Conservation (phyloP, 495 filamentous ascomycete genomes). For the Margaritispora aquatica region DNA sequence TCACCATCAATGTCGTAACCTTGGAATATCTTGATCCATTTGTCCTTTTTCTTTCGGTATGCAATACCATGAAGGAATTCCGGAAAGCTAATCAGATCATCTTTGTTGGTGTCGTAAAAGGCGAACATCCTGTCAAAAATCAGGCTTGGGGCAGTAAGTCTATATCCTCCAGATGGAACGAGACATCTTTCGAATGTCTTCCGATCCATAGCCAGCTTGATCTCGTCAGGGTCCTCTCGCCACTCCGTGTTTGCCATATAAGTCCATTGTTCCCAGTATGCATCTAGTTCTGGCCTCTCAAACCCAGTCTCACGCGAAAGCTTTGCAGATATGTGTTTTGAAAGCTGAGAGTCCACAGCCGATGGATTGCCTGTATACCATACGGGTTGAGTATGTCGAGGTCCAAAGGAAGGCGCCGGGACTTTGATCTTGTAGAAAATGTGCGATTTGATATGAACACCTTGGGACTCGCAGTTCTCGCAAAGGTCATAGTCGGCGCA, state of each 20-base stretch:
- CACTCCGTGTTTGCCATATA: conserved; percentile 84
- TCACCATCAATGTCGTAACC: conserved; percentile 90
- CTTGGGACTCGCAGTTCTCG: conserved; percentile 79
- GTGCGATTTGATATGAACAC: conserved; percentile 84
- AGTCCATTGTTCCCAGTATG: conserved; percentile 92
- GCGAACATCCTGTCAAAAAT: conserved; percentile 95
- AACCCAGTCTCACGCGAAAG: conserved; percentile 68
- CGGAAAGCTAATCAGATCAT: conserved; percentile 87
- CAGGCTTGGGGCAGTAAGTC: conserved; percentile 73
- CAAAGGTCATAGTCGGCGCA: conserved; percentile 90
- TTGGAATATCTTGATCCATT: conserved; percentile 69
- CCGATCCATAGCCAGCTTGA: conserved; percentile 79
- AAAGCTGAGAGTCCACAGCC: conserved; percentile 54
- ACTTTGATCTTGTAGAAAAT: conserved; percentile 90
- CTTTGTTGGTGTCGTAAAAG: conserved; percentile 87
- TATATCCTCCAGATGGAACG: conserved; percentile 69
- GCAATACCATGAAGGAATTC: conserved; percentile 86
- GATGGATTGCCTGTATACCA: conserved; percentile 90
- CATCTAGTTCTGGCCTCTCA: conserved; percentile 79
- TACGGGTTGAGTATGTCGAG: conserved; percentile 63
- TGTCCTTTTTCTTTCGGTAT: conserved; percentile 71
- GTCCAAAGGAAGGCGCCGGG: conserved; percentile 61
- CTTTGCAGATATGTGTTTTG: conserved; percentile 53
- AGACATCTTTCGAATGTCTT: conserved; percentile 88
- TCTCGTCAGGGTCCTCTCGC: conserved; percentile 70